Base-by-base conservation (phyloP, 2,329 filamentous ascomycete species). In the Paradendryphiella salina region DNA sequence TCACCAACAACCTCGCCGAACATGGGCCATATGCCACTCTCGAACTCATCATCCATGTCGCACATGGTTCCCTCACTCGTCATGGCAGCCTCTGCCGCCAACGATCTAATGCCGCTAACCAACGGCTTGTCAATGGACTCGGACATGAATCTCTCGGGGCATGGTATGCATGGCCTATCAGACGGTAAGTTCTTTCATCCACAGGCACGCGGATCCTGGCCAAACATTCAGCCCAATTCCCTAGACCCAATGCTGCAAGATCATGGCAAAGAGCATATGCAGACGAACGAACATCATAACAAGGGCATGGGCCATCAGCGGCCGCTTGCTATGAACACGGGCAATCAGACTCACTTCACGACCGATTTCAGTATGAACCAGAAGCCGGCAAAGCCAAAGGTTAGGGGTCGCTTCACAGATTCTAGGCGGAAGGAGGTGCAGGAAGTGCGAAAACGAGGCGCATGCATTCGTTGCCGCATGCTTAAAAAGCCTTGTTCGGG, bases 401-500 rank as follows among this genome's bases (percentile, higher is more conserved):
- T 79, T 5, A 76, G 83, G 35, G 79, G 80, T 3, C 75, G 79
- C n/a, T 85, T 85, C 60, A 76, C 78, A 23, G 80, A 82, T 35
- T 75, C 76, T 17, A 73, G 82, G 51, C 77, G 83, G 28, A 79
- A 82, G 55, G 81, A 85, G 61, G 82, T 85, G 1, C 79, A 82
- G 55, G 78, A 82, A 53, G 79, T 84, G 28, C 77, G 83, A 18
- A 84, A 85, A 65, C 75, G 78, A 44, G 83, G 83, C 10, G 83
- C 83, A 6, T 85, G 83, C 60, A 79, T 85, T 54, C 79, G 83
- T 28, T 85, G 83, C 64, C 80, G 82, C 11, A 85, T 85, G 82
- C 71, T 85, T 18, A 85, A 85, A 71, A 85, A 85, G 61, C 80
- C 82, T 37, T 85, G 83, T 59, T 85, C 82, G 7, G 80, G 80